These are phyloP conservation scores for Chloranthus sessilifolius DNA, from an alignment of 164 flowering plant genomes.

Conservation along the genomic window DNA sequence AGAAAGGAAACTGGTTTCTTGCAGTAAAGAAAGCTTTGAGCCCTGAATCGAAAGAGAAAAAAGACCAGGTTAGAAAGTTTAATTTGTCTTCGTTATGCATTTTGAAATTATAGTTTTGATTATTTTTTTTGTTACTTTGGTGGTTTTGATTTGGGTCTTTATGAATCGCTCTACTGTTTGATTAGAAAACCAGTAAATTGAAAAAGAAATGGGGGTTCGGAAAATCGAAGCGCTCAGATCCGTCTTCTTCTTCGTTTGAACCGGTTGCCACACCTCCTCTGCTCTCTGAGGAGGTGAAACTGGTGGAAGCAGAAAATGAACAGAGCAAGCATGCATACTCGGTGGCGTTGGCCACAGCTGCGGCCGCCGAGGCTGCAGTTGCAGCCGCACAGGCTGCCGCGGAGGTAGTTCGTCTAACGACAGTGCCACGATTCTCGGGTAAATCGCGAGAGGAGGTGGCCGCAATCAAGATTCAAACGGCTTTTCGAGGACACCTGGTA, in stretches of 20 bases:
- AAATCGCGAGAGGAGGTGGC: constrained; percentile 73
- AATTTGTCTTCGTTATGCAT: too few relatives aligned
- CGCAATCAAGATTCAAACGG: constrained; percentile 75
- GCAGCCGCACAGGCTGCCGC: constrained; percentile 88
- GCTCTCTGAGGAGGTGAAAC: constrained; percentile 40
- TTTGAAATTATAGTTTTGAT: neutral
- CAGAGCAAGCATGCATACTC: constrained; percentile 73
- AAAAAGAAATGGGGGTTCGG: constrained; percentile 55
- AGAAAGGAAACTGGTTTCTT: constrained; percentile 76
- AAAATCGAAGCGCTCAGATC: constrained; percentile 24
- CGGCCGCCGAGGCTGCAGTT: constrained; percentile 80
- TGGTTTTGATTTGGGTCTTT: neutral
- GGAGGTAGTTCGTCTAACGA: constrained; percentile 61
- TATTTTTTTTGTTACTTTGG: neutral
- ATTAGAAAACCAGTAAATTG: constrained; percentile 45
- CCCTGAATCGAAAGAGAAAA: constrained; percentile 58
- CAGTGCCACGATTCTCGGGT: constrained; percentile 38
- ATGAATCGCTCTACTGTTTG: neutral
- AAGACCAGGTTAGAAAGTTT: constrained; percentile 8
- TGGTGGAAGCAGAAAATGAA: constrained; percentile 48
- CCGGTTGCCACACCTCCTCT: constrained; percentile 14
- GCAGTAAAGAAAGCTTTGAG: constrained; percentile 81
- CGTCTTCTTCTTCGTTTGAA: constrained; percentile 18
- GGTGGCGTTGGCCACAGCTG: constrained; percentile 73
- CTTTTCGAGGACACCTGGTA: constrained; percentile 77